Evolutionary conservation across 352 stramenopile species (phyloP).

Genomic region (Pythium aphanidermatum): DNA sequence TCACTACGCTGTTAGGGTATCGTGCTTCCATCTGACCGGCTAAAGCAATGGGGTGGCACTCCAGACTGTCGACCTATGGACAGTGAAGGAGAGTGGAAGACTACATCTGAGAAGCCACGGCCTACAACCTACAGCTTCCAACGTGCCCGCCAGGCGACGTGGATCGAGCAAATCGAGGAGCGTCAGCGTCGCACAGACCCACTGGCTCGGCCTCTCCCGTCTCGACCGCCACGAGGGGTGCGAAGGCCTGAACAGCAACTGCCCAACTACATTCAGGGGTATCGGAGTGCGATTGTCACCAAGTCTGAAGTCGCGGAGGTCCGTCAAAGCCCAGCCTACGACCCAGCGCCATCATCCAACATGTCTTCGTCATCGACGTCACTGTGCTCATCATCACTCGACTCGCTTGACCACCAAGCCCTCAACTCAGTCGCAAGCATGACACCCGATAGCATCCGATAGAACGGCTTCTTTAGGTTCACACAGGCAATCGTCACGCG

Average conservation of each 20-base stretch:
- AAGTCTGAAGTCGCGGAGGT: conserved; percentile 22
- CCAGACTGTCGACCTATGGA: conserved; percentile 45
- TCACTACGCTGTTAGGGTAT: conserved; percentile 3
- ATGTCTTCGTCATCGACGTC: neutral
- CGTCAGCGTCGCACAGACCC: conserved; percentile 35
- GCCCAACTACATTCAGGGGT: conserved; percentile 45
- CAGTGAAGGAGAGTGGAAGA: conserved; percentile 49
- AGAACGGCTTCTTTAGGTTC: no score
- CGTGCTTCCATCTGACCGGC: conserved; percentile 24
- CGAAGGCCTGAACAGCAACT: conserved; percentile 18
- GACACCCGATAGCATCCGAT: no score
- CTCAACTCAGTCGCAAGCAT: conserved; percentile 9
- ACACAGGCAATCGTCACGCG: no score
- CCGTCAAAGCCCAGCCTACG: no score
- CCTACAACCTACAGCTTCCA: conserved; percentile 52
- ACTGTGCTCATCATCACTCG: neutral
- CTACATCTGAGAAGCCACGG: conserved; percentile 56
- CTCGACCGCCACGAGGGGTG: neutral
- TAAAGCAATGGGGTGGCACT: conserved; percentile 36
- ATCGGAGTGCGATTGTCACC: conserved; percentile 28
- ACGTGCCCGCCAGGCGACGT: conserved; percentile 36
- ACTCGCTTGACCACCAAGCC: conserved; percentile 15
- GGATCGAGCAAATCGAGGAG: conserved; percentile 68
- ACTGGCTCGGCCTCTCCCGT: conserved; percentile 16
- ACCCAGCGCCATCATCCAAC: neutral